Conservation (phyloP, 83 land plant species). For the Picea mariana region DNA sequence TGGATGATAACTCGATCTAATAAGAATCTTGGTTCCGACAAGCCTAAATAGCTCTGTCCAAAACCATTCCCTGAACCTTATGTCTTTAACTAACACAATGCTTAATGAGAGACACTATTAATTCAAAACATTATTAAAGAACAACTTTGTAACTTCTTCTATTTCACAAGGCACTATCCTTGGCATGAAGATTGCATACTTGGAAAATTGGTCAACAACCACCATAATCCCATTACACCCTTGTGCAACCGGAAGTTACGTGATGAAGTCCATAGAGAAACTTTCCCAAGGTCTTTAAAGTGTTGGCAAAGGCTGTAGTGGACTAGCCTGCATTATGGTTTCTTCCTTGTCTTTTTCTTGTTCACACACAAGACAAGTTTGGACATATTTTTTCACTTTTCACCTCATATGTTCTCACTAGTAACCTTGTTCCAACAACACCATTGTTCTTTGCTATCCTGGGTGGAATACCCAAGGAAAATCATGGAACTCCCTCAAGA, state of each 20-base stretch:
- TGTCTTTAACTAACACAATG: too few relatives aligned
- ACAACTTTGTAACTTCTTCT: too few relatives aligned
- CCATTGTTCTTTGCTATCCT: not conserved
- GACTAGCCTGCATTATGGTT: not conserved
- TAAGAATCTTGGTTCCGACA: too few relatives aligned
- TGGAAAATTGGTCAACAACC: slow-evolving; percentile 19
- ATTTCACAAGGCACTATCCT: not conserved
- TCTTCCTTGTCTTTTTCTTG: not conserved
- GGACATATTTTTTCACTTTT: not conserved
- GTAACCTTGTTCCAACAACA: not conserved
- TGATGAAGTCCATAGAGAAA: slow-evolving; percentile 23
- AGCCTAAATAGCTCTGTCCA: too few relatives aligned
- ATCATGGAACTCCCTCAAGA: not conserved
- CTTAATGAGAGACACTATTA: too few relatives aligned
- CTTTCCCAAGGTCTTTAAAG: not conserved
- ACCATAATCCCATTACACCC: slow-evolving; percentile 7
- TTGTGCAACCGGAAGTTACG: not conserved
- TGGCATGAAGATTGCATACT: slow-evolving; percentile 17
- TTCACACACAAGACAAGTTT: slow-evolving; percentile 2
- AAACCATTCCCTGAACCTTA: too few relatives aligned
- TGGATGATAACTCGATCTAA: too few relatives aligned
- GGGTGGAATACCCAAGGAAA: not conserved
- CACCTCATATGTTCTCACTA: not conserved
- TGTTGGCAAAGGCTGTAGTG: slow-evolving; percentile 23
- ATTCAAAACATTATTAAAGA: too few relatives aligned